Base-by-base conservation (phyloP, 139 green algal species). In the Pleodorina starrii region DNA sequence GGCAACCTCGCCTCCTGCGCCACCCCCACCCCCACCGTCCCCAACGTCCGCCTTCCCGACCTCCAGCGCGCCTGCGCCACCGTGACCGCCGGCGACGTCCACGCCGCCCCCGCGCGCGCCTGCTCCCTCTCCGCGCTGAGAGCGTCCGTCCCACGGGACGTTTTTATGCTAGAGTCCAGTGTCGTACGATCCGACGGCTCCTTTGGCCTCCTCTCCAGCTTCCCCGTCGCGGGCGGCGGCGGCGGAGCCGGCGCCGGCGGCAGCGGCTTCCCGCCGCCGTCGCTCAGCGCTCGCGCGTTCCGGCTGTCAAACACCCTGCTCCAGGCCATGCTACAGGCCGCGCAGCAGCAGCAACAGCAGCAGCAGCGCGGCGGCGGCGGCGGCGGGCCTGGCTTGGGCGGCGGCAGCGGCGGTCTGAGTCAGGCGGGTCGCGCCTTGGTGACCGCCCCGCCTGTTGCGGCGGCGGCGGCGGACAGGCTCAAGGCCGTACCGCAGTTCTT, bases 271-370 rank as follows among this genome's bases (percentile, higher is more conserved):
- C 19, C 32, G 25, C 36, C 50, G 3, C 29, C 76, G 25, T 14
- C 76, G 25, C 50, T 84, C 32, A 36, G 17, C 76, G 76, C 76
- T 25, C 32, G 50, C 5, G 35, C 76, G n/a, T 84, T 84, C 32
- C 76, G 50, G 9, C n/a, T 84, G 46, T 71, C 50, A n/a, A 44
- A 48, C 36, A 84, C 76, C 12, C 36, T 84, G 50, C 35, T 84
- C 16, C 76, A 84, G 50, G 50, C 50, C 35, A 84, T 84, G 76
- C 32, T 71, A 32, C 23, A 46, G 3, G 75, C 27, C 23, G n/a
- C 46, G 32, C 29, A 36, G 29, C 17, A 3, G 43, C 69, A 77
- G 32, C 69, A 77, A 32, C 69, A 77, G 14, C 32, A 76, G 23
- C 10, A 36, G 17, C 29, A 40, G 43, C 32, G 54, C 29, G 29